Conservation (phyloP, 306 rosid genomes). For the Castanopsis chinensis region DNA sequence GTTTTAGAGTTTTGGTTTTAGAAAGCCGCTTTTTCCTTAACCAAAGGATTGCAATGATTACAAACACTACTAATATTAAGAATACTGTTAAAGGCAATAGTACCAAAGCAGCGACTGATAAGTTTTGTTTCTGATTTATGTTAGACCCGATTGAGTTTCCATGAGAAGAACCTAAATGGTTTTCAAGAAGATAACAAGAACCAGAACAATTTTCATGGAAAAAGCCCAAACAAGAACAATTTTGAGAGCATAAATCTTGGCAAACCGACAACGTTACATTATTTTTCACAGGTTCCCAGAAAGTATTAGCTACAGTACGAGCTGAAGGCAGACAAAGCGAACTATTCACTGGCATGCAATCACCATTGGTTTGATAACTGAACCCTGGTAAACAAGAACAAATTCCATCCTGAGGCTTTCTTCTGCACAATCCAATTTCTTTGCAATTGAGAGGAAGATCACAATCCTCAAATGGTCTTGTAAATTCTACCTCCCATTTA, state of each 20-base stretch:
- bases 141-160: background rate
- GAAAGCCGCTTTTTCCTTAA: constrained; percentile 45
- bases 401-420: constrained; percentile 27
- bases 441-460: constrained; percentile 67
- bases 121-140: constrained; percentile 16
- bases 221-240: constrained; percentile 78
- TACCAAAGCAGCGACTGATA: constrained; percentile 64
- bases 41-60: constrained; percentile 33
- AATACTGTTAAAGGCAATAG: constrained; percentile 56
- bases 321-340: constrained; percentile 50
- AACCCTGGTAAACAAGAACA: constrained; percentile 77
- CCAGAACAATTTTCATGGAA: constrained; percentile 53
- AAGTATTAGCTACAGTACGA: constrained; percentile 35
- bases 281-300: constrained; percentile 40
- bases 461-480: constrained; percentile 58
- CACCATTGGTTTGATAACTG: constrained; percentile 34
- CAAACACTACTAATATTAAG: constrained; percentile 37
- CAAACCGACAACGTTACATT: constrained; percentile 51
- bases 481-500: constrained; percentile 47
- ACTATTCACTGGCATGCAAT: constrained; percentile 54
- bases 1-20: constrained; percentile 27
- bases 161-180: constrained; percentile 46
- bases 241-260: constrained; percentile 53
- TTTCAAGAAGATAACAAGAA: constrained; percentile 61
- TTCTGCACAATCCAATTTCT: constrained; percentile 55